phyloP scores from a whole-genome alignment of 176 grass and related monocot genomes.

The Phyllostachys edulis region DNA sequence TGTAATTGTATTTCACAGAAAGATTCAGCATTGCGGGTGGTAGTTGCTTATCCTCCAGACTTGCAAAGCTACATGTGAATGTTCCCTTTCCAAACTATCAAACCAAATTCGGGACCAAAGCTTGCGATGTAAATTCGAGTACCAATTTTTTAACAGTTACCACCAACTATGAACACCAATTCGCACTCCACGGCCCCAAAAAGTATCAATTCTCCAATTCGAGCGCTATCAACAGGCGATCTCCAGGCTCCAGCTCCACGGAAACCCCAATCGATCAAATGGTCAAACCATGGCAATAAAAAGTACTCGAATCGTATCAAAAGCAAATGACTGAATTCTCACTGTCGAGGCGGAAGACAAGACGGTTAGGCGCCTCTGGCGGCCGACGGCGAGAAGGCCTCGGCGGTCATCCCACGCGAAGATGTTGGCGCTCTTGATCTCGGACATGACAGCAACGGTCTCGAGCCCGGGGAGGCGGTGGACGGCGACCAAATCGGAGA shows the following conservation, averaged over 20 bases:
- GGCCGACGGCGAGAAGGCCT: no score
- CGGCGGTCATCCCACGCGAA: no score
- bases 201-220: neutral
- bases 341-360: no score
- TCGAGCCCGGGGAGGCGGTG: no score
- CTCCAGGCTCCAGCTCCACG: neutral
- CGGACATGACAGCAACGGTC: no score
- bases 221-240: neutral
- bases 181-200: neutral
- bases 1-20: neutral
- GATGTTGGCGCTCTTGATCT: no score
- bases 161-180: neutral
- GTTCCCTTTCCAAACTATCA: neutral
- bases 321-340: neutral
- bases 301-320: neutral
- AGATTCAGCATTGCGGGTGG: neutral
- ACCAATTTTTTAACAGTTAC: neutral
- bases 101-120: neutral
- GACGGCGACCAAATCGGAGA: no score
- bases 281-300: neutral
- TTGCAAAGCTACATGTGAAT: neutral
- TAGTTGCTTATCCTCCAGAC: neutral
- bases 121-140: neutral
- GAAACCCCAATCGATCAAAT: neutral
- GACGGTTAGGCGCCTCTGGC: no score